A percentile compares a stretch with the other conserved stretches of the same genome.
phyloP scores from a whole-genome alignment of 108 stramenopile species.

The Skeletonema tropicum region DNA sequence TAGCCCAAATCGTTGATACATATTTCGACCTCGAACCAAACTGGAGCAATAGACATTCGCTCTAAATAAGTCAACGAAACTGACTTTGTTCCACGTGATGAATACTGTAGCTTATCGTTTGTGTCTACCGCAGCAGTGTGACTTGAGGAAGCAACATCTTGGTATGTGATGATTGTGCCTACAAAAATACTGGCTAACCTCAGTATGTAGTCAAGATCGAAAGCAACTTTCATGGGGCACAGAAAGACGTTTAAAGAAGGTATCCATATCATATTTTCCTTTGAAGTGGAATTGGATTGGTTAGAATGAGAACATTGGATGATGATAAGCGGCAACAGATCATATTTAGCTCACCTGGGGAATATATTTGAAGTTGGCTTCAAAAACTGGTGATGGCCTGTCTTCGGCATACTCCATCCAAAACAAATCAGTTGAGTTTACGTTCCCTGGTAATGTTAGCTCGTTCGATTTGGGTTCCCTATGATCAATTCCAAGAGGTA shows the following conservation, averaged over 20 bases:
- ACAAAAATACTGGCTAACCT: conserved; percentile 20
- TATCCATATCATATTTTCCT: conserved; percentile 39
- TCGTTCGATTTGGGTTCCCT: conserved; percentile 3
- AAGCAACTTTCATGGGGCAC: conserved; percentile 22
- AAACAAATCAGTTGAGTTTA: conserved; percentile 17
- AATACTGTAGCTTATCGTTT: conserved; percentile 12
- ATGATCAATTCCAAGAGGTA: conserved; percentile 31
- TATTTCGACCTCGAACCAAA: conserved; percentile 31
- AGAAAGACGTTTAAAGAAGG: conserved; percentile 22
- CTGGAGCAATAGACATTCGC: conserved; percentile 19
- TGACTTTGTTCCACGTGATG: background rate
- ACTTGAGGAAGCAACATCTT: background rate
- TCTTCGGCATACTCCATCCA: conserved; percentile 19
- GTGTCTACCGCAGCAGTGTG: conserved; percentile 7
- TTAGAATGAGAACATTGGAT: background rate
- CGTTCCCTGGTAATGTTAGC: background rate
- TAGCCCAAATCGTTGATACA: conserved; percentile 23
- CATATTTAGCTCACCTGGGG: conserved; percentile 23
- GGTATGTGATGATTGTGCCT: conserved; percentile 15
- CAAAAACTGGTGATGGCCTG: conserved; percentile 28
- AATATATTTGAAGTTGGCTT: conserved; percentile 14
- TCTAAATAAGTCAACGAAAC: conserved; percentile 30
- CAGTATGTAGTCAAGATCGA: conserved; percentile 35
- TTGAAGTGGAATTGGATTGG: background rate
- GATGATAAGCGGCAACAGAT: background rate